A percentile compares a stretch with the other conserved stretches of the same genome.
phyloP scores from a whole-genome alignment of 2,329 filamentous ascomycete species.

The Pseudogymnoascus sp. region DNA sequence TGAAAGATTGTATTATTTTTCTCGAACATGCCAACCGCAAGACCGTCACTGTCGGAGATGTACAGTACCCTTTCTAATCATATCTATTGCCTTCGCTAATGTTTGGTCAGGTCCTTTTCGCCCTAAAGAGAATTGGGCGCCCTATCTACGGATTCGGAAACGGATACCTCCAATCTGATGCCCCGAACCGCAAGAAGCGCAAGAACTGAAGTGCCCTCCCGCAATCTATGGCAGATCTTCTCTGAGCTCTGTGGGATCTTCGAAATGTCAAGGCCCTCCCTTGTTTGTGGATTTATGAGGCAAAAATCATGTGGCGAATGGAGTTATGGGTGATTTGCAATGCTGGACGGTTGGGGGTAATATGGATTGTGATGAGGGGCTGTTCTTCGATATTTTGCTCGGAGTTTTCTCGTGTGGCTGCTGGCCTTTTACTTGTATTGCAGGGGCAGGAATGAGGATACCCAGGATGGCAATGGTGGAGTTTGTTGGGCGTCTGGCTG shows the following conservation, averaged over 20 bases:
- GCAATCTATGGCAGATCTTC: not conserved
- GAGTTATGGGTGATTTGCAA: not conserved
- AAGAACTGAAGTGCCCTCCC: not conserved
- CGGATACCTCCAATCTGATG: conserved; percentile 15
- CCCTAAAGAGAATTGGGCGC: conserved; percentile 38
- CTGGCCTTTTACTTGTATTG: not conserved
- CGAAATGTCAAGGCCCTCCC: not conserved
- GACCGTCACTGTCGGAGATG: conserved; percentile 55
- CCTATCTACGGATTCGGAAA: conserved; percentile 52
- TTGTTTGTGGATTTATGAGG: not conserved
- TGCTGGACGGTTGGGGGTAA: not conserved
- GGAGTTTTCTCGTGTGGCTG: not conserved
- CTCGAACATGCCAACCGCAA: conserved; percentile 48
- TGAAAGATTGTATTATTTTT: conserved; percentile 37
- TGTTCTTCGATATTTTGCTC: not conserved
- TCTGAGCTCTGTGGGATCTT: not conserved
- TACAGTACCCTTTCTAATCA: conserved; percentile 30
- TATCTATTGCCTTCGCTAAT: conserved; percentile 8
- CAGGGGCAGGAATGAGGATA: not conserved
- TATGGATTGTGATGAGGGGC: not conserved
- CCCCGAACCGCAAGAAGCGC: not conserved
- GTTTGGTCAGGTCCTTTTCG: conserved; percentile 42
- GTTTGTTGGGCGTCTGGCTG: not conserved
- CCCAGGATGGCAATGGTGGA: not conserved
- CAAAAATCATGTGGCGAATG: not conserved